Evolutionary conservation across 257 asterid species (phyloP).

Genomic region (Penstemon eatonii): DNA sequence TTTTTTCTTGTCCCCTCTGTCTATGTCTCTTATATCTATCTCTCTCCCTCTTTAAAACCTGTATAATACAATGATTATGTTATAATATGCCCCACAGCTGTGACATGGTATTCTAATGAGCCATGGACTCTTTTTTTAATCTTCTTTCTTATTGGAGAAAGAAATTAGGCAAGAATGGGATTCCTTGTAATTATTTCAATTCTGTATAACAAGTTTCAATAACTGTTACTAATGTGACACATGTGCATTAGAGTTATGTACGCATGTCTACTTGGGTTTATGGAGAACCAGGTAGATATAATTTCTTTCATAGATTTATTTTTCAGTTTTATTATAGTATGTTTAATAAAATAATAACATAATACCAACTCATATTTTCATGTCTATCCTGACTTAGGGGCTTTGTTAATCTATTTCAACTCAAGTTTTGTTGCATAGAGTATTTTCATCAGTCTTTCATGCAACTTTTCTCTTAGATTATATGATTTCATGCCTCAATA

Average conservation of each 20-base stretch:
- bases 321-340: not conserved
- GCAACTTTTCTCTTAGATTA: too few relatives aligned
- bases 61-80: too few relatives aligned
- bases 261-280: conserved; percentile 10
- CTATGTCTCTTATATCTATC: too few relatives aligned
- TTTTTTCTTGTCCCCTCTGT: not conserved
- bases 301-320: conserved; percentile 12
- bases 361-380: not conserved
- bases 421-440: not conserved
- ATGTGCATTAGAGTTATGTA: conserved; percentile 2
- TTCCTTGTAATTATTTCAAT: not conserved
- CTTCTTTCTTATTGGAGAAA: conserved; percentile 14
- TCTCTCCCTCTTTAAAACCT: too few relatives aligned
- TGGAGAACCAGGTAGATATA: conserved; percentile 6
- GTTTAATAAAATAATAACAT: not conserved
- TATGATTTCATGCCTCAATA: not conserved
- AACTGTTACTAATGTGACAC: not conserved
- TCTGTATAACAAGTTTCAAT: too few relatives aligned
- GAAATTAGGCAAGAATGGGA: not conserved
- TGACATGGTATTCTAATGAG: not conserved
- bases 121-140: not conserved
- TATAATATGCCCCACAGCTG: not conserved
- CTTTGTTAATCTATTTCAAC: not conserved
- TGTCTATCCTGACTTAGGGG: not conserved
- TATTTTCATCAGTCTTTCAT: not conserved